These are phyloP conservation scores for Evernia prunastri DNA, from an alignment of 495 filamentous ascomycete genomes.

Conservation along the genomic window DNA sequence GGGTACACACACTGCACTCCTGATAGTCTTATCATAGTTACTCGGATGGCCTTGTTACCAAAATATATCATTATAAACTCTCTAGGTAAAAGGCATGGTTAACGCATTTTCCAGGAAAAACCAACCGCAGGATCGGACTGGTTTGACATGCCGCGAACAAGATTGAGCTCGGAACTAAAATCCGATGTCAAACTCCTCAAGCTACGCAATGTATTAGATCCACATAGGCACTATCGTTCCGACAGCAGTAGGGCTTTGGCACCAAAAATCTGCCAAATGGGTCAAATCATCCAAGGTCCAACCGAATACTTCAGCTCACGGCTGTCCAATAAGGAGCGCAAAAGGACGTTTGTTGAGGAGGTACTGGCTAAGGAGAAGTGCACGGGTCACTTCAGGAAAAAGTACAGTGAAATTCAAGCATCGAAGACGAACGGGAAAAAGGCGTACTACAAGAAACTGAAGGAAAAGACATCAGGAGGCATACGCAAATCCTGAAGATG, in stretches of 20 bases:
- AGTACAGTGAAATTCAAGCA: slow-evolving; percentile 62
- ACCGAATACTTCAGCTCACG: slow-evolving; percentile 78
- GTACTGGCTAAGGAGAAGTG: slow-evolving; percentile 59
- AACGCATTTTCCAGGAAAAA: slow-evolving; percentile 36
- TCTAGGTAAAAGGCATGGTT: slow-evolving; percentile 14
- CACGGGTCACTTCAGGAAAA: slow-evolving; percentile 57
- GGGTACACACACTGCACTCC: slow-evolving; percentile 60
- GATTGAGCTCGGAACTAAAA: slow-evolving; percentile 76
- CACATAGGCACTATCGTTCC: slow-evolving; percentile 90
- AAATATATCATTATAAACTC: slow-evolving; percentile 12
- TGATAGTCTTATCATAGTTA: slow-evolving; percentile 98
- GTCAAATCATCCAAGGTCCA: slow-evolving; percentile 81
- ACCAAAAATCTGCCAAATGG: slow-evolving; percentile 81
- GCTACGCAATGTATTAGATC: slow-evolving; percentile 83
- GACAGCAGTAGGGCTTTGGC: slow-evolving; percentile 56
- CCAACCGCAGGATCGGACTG: slow-evolving; percentile 62
- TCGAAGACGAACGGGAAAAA: slow-evolving; percentile 67
- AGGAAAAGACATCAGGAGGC: slow-evolving; percentile 47
- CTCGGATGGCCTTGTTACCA: slow-evolving; percentile 45
- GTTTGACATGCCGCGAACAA: slow-evolving; percentile 80
- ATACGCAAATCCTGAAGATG: slow-evolving; percentile 10
- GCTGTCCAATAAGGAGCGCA: slow-evolving; percentile 78
- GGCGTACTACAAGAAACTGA: slow-evolving; percentile 60
- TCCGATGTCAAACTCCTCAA: slow-evolving; percentile 79
- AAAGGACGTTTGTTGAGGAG: slow-evolving; percentile 86